Base-by-base conservation (phyloP, 345 rosid genomes). In the Gossypium raimondii region DNA sequence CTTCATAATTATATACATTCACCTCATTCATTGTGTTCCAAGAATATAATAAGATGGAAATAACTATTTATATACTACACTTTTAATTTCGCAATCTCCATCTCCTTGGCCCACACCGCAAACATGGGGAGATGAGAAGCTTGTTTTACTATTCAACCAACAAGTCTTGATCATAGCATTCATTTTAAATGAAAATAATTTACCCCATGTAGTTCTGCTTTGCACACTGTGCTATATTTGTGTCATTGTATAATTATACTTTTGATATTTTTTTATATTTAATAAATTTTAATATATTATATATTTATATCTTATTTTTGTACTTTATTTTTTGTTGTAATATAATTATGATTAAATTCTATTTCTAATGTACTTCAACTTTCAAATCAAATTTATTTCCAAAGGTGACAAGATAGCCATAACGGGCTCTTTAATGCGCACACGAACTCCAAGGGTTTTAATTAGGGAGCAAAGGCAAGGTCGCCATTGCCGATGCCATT, bases 91-190 rank as follows among this genome's bases (percentile, higher is more conserved):
- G 20, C 70, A 43, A 11, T 66, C 51, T 45, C 17, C 45, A 45
- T 71, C 59, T 5, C 29, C 38, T 9, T 71, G 27, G 56, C 52
- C 61, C 13, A 55, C 62, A 70, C 51, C n/a, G 63, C 27, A 55
- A 34, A n/a, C 41, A 17, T 71, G 10, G 74, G 64, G 24, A 55
- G 63, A 38, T 55, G 74, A 71, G 51, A 38, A 55, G 17, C 69
- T 25, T 29, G 11, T 16, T 56, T 56, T 56, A 38, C 41, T 12
- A 58, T 58, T 29, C 65, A 44, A 20, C 45, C 47, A 60, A 20
- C 45, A 60, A 73, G 10, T 73, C 67, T 73, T 59, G 75, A 59
- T 73, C 53, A 9, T 44, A 25, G 67, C 18, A 56, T 55, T 7
- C 11, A 9, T 70, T 67, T 47, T 58, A 45, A 25, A 22, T 73